Percentiles rank a stretch among this genome's conserved stretches.
Evolutionary conservation across 352 stramenopile genomes (phyloP).

Genomic region (Pythium brachiatum): DNA sequence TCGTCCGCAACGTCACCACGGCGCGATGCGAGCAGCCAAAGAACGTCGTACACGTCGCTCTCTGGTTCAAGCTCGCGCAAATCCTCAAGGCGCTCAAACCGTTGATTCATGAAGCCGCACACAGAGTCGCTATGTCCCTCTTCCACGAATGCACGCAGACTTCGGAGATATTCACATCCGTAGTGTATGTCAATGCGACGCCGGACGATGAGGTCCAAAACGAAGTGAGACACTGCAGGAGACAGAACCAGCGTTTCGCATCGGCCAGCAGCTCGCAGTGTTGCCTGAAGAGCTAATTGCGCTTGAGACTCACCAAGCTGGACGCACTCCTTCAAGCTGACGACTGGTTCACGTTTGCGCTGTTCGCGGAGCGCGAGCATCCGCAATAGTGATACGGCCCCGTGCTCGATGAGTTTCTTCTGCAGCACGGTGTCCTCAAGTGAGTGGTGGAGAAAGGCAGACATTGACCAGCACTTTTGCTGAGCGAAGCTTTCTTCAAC

Average conservation of each 20-base stretch:
- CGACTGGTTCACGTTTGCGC: conserved; percentile 1
- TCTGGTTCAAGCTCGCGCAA: not conserved
- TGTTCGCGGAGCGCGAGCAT: conserved; percentile 19
- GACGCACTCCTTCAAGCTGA: not conserved
- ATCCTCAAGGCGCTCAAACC: conserved; percentile 15
- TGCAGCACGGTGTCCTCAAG: conserved; percentile 7
- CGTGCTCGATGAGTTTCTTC: conserved; percentile 6
- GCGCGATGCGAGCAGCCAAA: conserved; percentile 17
- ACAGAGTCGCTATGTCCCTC: not conserved
- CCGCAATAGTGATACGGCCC: conserved; percentile 19
- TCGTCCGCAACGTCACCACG: not conserved
- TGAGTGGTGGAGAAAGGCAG: not conserved
- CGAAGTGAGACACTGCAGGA: conserved; percentile 3
- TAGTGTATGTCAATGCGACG: conserved; percentile 12
- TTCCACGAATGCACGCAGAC: conserved; percentile 4
- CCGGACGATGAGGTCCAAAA: conserved; percentile 15
- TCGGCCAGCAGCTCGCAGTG: not conserved
- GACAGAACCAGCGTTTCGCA: not conserved
- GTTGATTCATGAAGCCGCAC: conserved; percentile 14
- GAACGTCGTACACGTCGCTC: conserved; percentile 19
- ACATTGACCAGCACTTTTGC: conserved; percentile 3
- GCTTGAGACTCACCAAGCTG: conserved; percentile 4
- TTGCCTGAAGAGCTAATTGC: conserved; percentile 9
- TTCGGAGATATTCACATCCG: conserved; percentile 13
- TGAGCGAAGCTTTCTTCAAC: conserved; percentile 14